Base-by-base conservation (phyloP, 345 rosid genomes). In the Leavenworthia alabamica region DNA sequence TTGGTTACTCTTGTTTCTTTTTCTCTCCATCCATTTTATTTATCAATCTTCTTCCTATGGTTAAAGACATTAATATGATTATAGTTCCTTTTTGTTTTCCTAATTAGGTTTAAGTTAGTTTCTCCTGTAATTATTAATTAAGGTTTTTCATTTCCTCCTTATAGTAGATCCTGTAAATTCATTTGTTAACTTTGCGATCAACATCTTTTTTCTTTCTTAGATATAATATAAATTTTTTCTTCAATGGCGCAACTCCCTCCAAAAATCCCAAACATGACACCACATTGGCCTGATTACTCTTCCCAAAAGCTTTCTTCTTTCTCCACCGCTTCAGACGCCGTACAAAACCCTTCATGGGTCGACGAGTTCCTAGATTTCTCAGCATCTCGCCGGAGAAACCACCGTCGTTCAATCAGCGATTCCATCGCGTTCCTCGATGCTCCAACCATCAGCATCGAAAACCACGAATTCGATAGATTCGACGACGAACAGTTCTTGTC, bases 211-310 rank as follows among this genome's bases (percentile, higher is more conserved):
- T 43, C 68, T 36, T 42, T 68, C 39, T 13, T 15, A 20, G 4
- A 55, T 41, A 7, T 68, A 47, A 4, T 22, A 20, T 20, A 20
- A 20, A 22, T 4, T 27, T 29, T 29, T 2, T 17, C 37, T 32
- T 15, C 52, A 47, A 86, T 88, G 98, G 95, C 96, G 56, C 96
- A 91, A 62, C 75, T 91, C 67, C 98, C 98, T 46, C 98, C 98
- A 2, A 91, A 91, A 74, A 82, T 88, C 79, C 98, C 95, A 2
- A 85, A 72, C 77, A 72, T 82, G 81, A 33, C 89, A 4, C 72
- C 68, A 65, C 76, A 73, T 72, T 90, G 97, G 97, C 84, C 89
- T 3, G 94, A 84, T 33, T 80, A 82, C 49, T 31, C 76, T n/a
- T 51, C 67, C 39, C 85, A 82, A 43, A 80, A 67, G 26, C 24